A percentile compares a stretch with the other conserved stretches of the same genome.
Conservation (phyloP, 1,284 basidiomycete species). For the Boletus calvinii region DNA sequence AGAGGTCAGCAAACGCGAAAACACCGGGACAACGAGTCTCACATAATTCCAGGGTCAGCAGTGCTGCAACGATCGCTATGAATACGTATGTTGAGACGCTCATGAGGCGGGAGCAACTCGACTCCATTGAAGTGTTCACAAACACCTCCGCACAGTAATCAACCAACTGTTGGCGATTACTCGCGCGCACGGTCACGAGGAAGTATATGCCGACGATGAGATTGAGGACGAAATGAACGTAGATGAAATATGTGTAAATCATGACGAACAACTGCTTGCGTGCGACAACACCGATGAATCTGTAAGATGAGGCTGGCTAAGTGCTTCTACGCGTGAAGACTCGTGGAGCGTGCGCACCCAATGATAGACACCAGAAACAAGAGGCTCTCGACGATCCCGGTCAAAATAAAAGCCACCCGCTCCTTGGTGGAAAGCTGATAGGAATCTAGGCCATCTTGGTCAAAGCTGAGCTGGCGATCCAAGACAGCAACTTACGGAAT, state of each 20-base stretch:
- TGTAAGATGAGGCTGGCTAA: slow-evolving; percentile 25
- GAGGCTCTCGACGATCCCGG: slow-evolving; percentile 50
- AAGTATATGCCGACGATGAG: slow-evolving; percentile 53
- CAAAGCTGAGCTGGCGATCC: neutral
- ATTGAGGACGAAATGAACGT: slow-evolving; percentile 58
- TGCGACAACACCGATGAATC: slow-evolving; percentile 57
- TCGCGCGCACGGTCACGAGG: slow-evolving; percentile 47
- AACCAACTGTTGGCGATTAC: slow-evolving; percentile 42
- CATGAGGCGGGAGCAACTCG: slow-evolving; percentile 45
- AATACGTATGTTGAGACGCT: slow-evolving; percentile 46
- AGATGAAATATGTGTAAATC: slow-evolving; percentile 56
- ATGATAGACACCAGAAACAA: slow-evolving; percentile 52
- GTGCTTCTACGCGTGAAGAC: neutral
- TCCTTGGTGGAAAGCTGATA: slow-evolving; percentile 39
- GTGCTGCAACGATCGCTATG: slow-evolving; percentile 41
- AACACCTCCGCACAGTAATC: slow-evolving; percentile 49
- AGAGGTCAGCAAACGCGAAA: neutral
- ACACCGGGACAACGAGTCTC: slow-evolving; percentile 25
- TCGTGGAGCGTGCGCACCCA: slow-evolving; percentile 44
- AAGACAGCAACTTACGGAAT: slow-evolving; percentile 42
- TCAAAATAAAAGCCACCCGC: slow-evolving; percentile 45
- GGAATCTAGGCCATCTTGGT: slow-evolving; percentile 21
- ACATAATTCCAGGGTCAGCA: slow-evolving; percentile 58
- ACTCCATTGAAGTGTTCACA: slow-evolving; percentile 39
- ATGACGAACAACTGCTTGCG: slow-evolving; percentile 60